These are phyloP conservation scores for Peronospora belbahrii DNA, from an alignment of 352 stramenopile genomes.

Conservation along the genomic window DNA sequence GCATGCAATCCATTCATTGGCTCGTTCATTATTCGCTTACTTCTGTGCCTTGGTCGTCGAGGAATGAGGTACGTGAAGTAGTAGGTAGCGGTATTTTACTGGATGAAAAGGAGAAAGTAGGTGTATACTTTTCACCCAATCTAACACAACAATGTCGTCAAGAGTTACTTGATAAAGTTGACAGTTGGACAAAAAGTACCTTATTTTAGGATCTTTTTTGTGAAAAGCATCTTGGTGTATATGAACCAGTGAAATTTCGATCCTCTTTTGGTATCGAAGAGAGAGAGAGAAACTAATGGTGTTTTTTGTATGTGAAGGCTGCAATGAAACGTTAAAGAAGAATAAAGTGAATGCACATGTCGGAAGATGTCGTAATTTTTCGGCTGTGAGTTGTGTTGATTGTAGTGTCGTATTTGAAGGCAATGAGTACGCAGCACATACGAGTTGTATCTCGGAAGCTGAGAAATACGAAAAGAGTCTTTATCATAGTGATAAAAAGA, in stretches of 20 bases:
- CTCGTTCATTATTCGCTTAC: no score
- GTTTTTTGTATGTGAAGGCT: slow-evolving; percentile 84
- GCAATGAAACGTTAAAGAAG: slow-evolving; percentile 92
- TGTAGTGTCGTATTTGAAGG: slow-evolving; percentile 88
- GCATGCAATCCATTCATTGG: no score
- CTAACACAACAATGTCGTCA: no score
- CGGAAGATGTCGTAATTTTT: slow-evolving; percentile 79
- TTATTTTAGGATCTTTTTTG: no score
- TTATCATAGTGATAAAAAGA: slow-evolving; percentile 66
- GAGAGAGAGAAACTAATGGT: slow-evolving; percentile 36
- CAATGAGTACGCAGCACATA: slow-evolving; percentile 85
- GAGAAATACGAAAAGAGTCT: slow-evolving; percentile 91
- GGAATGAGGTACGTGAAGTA: no score
- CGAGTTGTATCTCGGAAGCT: slow-evolving; percentile 89
- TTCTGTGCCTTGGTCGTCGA: no score
- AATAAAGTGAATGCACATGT: slow-evolving; percentile 89
- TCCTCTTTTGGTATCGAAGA: no score
- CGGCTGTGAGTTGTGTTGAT: slow-evolving; percentile 90
- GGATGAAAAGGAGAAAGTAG: no score
- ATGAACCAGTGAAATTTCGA: no score
- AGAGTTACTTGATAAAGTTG: background rate
- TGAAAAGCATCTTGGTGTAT: slow-evolving; percentile 1
- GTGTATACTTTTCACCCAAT: no score
- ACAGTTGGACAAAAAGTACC: background rate
- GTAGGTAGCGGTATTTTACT: no score